These are phyloP conservation scores for Heliamphora exappendiculata DNA, from an alignment of 148 eudicot species.

Conservation along the genomic window DNA sequence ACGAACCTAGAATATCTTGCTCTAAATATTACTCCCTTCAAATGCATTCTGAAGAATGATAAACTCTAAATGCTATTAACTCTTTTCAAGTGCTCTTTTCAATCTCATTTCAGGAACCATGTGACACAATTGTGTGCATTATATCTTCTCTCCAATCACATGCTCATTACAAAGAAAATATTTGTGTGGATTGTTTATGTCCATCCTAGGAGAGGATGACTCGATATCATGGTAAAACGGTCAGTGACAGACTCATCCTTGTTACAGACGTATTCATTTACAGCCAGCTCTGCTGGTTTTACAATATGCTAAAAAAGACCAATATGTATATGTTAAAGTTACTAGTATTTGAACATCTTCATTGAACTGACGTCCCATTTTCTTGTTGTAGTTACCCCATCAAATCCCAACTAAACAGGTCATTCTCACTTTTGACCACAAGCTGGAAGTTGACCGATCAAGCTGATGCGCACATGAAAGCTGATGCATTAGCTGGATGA, in stretches of 20 bases:
- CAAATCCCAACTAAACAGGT: not conserved
- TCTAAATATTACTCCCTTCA: not conserved
- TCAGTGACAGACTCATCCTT: not conserved
- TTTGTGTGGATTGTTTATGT: not conserved
- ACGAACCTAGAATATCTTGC: not conserved
- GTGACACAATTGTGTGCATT: not conserved
- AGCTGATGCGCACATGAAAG: not conserved
- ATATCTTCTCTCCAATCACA: not conserved
- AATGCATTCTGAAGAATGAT: not conserved
- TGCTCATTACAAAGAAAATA: not conserved
- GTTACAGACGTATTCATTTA: not conserved
- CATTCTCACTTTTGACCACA: not conserved
- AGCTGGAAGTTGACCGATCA: not conserved
- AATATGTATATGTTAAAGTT: not conserved
- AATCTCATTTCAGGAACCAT: not conserved
- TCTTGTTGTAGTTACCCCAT: not conserved
- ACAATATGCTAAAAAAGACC: not conserved
- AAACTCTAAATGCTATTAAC: not conserved
- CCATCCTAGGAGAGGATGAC: not conserved
- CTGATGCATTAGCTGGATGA: too few species aligned
- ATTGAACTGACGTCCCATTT: not conserved
- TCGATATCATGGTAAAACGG: not conserved
- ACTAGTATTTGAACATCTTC: not conserved
- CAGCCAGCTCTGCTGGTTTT: not conserved
- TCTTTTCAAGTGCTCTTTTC: not conserved